Conservation (phyloP, 805 yeast species). For the Kuraishia borneana region DNA sequence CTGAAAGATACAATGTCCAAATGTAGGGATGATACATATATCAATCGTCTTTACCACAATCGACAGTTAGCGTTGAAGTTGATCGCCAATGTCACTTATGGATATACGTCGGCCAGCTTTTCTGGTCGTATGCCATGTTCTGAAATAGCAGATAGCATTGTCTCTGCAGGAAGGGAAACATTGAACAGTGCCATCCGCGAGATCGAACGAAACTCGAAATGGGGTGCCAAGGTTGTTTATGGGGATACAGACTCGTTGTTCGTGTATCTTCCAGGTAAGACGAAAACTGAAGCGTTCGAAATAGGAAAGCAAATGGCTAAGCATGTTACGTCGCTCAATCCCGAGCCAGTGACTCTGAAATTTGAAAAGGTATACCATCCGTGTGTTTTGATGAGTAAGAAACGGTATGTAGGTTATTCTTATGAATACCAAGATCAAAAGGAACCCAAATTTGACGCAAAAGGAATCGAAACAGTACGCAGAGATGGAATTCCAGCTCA, state of each 20-base stretch:
- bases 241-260: conserved; percentile 96
- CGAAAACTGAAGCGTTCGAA: conserved; percentile 64
- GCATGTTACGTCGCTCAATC: conserved; percentile 52
- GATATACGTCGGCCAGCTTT: conserved; percentile 88
- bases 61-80: conserved; percentile 81
- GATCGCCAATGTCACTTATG: conserved; percentile 93
- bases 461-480: conserved; percentile 91
- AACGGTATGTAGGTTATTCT: conserved; percentile 82
- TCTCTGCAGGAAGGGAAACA: conserved; percentile 81
- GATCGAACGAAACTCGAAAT: conserved; percentile 47
- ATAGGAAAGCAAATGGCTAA: conserved; percentile 65
- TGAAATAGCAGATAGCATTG: conserved; percentile 91
- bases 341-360: conserved; percentile 73
- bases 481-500: conserved; percentile 94
- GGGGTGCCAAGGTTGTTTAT: conserved; percentile 91
- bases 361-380: conserved; percentile 93
- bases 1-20: conserved; percentile 65
- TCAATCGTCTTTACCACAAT: conserved; percentile 51
- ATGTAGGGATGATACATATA: conserved; percentile 31
- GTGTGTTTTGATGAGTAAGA: conserved; percentile 70
- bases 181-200: conserved; percentile 55
- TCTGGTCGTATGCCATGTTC: conserved; percentile 97
- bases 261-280: conserved; percentile 79
- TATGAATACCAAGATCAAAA: conserved; percentile 48
- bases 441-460: conserved; percentile 77